These are phyloP conservation scores for Tetrahymena malaccensis DNA, from an alignment of 73 alveolate genomes.

Conservation along the genomic window DNA sequence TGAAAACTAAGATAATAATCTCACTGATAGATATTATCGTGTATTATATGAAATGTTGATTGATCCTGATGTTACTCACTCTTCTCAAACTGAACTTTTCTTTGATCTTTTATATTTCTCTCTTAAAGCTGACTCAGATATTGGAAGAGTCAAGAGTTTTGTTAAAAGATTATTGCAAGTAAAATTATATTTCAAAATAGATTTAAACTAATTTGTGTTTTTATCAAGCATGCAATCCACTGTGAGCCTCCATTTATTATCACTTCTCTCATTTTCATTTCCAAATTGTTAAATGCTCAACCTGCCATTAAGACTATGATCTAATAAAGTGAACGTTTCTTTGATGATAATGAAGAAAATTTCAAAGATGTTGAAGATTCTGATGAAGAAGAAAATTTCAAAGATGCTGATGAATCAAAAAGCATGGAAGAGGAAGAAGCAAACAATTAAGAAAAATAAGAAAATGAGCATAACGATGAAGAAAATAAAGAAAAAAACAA, in stretches of 20 bases:
- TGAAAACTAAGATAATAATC: slow-evolving; percentile 55
- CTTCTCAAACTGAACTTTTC: slow-evolving; percentile 43
- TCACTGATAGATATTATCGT: slow-evolving; percentile 75
- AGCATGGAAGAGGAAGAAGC: not conserved
- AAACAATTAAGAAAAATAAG: not conserved
- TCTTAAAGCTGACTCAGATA: slow-evolving; percentile 63
- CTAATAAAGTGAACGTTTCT: not conserved
- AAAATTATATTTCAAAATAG: slow-evolving; percentile 12
- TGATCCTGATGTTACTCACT: slow-evolving; percentile 25
- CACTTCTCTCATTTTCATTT: slow-evolving; percentile 64
- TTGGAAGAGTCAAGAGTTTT: slow-evolving; percentile 71
- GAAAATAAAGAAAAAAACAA: slow-evolving; percentile 6
- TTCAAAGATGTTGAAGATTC: slow-evolving; percentile 52
- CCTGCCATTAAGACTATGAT: not conserved
- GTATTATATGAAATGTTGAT: slow-evolving; percentile 70
- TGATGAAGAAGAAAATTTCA: not conserved
- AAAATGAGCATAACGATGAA: not conserved
- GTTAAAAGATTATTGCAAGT: slow-evolving; percentile 73
- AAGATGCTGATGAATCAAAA: not conserved
- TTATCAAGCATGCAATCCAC: not conserved
- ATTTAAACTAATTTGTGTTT: not conserved
- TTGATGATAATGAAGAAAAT: slow-evolving; percentile 40
- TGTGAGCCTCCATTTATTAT: slow-evolving; percentile 74
- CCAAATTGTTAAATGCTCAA: slow-evolving; percentile 52
- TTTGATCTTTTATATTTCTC: slow-evolving; percentile 60